These are phyloP conservation scores for Ampelocalamus luodianensis DNA, from an alignment of 176 grass and related monocot species.

Conservation along the genomic window DNA sequence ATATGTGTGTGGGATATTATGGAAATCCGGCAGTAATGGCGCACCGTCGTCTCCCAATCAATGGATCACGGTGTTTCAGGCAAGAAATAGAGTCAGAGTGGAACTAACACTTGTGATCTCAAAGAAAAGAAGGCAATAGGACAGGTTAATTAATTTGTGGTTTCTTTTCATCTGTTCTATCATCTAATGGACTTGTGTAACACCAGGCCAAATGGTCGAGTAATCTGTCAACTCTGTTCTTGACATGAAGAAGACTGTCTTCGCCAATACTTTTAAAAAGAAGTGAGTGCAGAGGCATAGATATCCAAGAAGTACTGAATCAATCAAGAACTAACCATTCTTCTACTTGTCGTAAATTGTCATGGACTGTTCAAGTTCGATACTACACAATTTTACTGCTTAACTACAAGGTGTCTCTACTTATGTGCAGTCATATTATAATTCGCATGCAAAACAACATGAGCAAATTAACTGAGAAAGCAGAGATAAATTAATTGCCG, in stretches of 20 bases:
- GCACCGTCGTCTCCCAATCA: conserved; percentile 6
- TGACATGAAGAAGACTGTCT: background rate
- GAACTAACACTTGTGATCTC: background rate
- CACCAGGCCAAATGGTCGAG: no score
- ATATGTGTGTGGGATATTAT: background rate
- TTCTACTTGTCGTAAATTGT: background rate
- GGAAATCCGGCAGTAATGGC: conserved; percentile 20
- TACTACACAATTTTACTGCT: conserved; percentile 23
- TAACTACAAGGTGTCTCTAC: background rate
- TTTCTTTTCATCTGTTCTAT: background rate
- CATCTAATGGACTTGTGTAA: background rate
- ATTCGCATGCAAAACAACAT: background rate
- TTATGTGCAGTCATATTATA: background rate
- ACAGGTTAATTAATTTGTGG: background rate
- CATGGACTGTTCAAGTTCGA: background rate
- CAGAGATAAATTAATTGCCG: background rate
- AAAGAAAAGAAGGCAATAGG: background rate
- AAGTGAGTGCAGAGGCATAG: background rate
- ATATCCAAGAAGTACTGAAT: background rate
- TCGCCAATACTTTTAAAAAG: background rate
- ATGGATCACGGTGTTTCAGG: background rate
- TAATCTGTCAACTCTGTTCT: background rate
- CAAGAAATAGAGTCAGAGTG: background rate
- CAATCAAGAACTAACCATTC: background rate
- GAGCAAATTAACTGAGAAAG: background rate